Evolutionary conservation across 768 basidiomycete genomes (phyloP).

Genomic region (Favolaschia claudopus): DNA sequence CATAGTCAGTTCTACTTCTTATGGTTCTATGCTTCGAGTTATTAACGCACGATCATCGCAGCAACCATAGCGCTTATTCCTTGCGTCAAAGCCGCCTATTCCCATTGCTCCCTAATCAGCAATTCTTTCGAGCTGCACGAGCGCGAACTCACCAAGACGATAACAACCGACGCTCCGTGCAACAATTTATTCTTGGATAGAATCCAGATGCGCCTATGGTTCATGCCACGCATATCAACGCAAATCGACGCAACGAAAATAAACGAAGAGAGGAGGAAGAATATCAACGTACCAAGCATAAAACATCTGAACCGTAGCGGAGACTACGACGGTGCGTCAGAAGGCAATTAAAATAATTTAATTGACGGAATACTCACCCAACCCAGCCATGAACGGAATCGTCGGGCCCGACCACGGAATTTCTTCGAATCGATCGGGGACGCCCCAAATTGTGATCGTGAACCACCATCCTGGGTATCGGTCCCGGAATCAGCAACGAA

Average conservation of each 20-base stretch:
- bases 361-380: background rate
- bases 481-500: too few species aligned
- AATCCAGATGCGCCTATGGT: slow-evolving; percentile 7
- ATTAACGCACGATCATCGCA: background rate
- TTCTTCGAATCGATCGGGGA: background rate
- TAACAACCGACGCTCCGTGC: background rate
- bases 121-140: too few species aligned
- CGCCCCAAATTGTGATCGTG: background rate
- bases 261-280: background rate
- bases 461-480: background rate
- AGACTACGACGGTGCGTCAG: too few species aligned
- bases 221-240: too few species aligned
- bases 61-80: background rate
- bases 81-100: background rate
- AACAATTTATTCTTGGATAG: too few species aligned
- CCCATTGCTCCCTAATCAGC: background rate
- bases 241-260: background rate
- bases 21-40: too few species aligned
- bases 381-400: background rate
- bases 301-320: background rate
- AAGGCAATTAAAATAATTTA: background rate
- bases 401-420: background rate
- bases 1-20: too few species aligned
- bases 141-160: background rate
- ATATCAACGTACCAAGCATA: slow-evolving; percentile 3